Evolutionary conservation across 257 asterid species (phyloP), one percentile per base, ranked within the genome.

Genomic region (Hygrophila difformis): DNA sequence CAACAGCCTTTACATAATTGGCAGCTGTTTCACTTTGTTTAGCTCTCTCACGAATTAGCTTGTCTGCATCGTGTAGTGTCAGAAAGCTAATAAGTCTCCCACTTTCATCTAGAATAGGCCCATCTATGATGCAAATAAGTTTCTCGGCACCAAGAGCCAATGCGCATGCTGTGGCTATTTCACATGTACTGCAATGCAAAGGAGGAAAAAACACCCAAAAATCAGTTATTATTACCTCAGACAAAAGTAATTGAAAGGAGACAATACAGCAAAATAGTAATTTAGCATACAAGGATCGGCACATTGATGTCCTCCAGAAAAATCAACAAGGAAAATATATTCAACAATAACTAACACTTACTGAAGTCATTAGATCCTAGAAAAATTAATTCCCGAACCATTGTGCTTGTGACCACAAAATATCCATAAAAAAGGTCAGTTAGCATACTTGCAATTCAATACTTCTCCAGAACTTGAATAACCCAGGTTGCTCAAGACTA

Each of bases 361-460:
- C 42, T 19, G 19, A 63, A 50, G 39, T 42, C 59, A 19, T 56
- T 24, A 48, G 24, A 21, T 46, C 63, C 49, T 43, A 44, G n/a
- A 11, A 17, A 49, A 23, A 38, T 13, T 39, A 58, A 26, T 34
- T 22, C 31, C 34, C 62, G 23, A 34, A 68, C n/a, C 50, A 65
- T 49, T 56, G 67, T 53, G 57, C 71, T 47, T 46, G 28, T 41
- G 57, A 44, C 61, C 74, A 75, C 77, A 65, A 67, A 21, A 77
- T 73, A 72, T 71, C 73, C 86, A 81, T 66, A 82, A 46, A 17
- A 58, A 73, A 75, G 68, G 48, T 43, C 76, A 79, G 59, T 61
- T 67, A 75, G 80, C 96, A 72, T 82, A 91, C 99, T 91, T 91
- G 99, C 99, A 91, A 77, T 91, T 91, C 64, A 91, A 70, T 56